These are phyloP conservation scores for Pythium sp. DNA, from an alignment of 352 stramenopile species.

Conservation along the genomic window DNA sequence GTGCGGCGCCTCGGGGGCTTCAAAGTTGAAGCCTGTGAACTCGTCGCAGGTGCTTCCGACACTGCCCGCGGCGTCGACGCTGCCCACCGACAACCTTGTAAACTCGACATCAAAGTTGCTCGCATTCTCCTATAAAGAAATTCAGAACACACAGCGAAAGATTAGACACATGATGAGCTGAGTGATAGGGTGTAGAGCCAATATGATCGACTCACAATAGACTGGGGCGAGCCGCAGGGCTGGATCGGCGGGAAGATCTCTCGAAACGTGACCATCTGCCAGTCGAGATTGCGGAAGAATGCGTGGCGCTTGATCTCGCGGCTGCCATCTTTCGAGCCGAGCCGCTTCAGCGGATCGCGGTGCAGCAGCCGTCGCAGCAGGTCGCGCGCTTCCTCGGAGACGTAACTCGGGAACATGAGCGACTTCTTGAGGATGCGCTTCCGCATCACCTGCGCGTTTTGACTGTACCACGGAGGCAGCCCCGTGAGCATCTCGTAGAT, in stretches of 20 bases:
- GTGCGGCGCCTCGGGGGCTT: conserved; percentile 36
- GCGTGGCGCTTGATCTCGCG: conserved; percentile 52
- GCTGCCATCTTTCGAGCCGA: conserved; percentile 51
- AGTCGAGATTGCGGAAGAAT: conserved; percentile 70
- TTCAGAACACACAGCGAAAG: background rate
- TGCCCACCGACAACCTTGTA: conserved; percentile 55
- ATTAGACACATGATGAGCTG: background rate
- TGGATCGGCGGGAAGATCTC: conserved; percentile 60
- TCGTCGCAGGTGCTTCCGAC: conserved; percentile 44
- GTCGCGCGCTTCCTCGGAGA: conserved; percentile 47
- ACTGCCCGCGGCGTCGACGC: conserved; percentile 28
- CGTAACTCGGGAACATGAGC: conserved; percentile 50
- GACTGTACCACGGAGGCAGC: conserved; percentile 72
- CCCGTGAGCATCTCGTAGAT: conserved; percentile 80
- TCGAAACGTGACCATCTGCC: conserved; percentile 60
- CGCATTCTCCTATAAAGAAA: conserved; percentile 52
- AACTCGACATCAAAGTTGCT: conserved; percentile 89
- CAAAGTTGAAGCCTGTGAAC: conserved; percentile 89
- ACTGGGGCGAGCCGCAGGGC: conserved; percentile 44
- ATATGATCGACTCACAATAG: conserved; percentile 34
- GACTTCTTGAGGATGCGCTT: conserved; percentile 48
- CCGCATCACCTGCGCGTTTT: conserved; percentile 50
- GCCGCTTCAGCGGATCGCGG: conserved; percentile 38
- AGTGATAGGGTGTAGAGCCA: background rate
- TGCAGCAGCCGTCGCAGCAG: conserved; percentile 53